Base-by-base conservation (phyloP, 441 rosid species). In the Populus hybrid region DNA sequence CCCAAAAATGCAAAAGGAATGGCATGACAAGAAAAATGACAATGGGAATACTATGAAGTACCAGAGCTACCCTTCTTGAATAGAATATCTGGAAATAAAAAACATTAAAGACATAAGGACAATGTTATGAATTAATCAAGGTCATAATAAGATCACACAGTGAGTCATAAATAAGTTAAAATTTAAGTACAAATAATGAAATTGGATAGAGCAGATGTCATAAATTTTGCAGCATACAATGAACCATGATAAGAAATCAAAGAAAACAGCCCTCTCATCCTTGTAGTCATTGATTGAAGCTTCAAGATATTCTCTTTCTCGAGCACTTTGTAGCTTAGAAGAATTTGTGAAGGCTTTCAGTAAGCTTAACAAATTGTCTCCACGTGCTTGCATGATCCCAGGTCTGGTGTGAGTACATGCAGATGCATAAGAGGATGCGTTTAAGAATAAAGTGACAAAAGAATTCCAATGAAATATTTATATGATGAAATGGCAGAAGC, bases 321-420 rank as follows among this genome's bases (percentile, higher is more conserved):
- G 85, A 76, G 91, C 86, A 86, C 72, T 86, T 75, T 72, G 89
- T 61, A 97, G 88, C 87, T 83, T 84, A 77, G 98, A 84, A 88
- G 98, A 93, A 81, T 87, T 92, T 34, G 93, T 75, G 68, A 97
- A 97, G 76, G 92, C 94, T 87, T 93, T 90, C 70, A 93, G 86
- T 40, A 93, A 30, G 78, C 91, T 87, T 78, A 88, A 70, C 78
- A 97, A 89, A 87, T 97, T 97, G 18, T 97, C 99, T 84, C 99
- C 99, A 42, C 99, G 99, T 40, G 95, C 99, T 91, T 97, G 99
- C 85, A 97, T 86, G 91, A 97, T 94, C 77, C 99, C 99, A 78
- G 99, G 98, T 89, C 99, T 97, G 91, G 80, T 85, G 84, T n/a
- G 77, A 72, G 75, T 77, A 77, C 70, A 79, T n/a, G 80, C 76